A percentile compares a stretch with the other conserved stretches of the same genome.
These are phyloP conservation scores for Aegilops umbellulata DNA, from an alignment of 176 grass and related monocot species.

Conservation along the genomic window DNA sequence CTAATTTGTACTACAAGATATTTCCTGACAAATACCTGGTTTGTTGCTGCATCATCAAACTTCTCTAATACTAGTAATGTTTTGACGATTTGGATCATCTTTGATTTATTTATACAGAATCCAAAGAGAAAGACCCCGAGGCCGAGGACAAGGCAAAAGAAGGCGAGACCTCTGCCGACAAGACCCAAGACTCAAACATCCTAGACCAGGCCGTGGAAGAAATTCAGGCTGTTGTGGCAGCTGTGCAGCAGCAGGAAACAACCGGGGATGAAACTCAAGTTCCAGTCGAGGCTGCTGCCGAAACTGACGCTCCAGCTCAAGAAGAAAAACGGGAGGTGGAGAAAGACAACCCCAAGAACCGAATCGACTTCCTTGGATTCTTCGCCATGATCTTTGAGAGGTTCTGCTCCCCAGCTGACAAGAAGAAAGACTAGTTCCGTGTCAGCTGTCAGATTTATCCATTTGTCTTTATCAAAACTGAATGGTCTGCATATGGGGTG, in stretches of 20 bases:
- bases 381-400: constrained; percentile 52
- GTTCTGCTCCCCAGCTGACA: constrained; percentile 41
- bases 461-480: constrained; percentile 12
- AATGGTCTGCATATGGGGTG: constrained; percentile 1
- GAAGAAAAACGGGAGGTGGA: constrained; percentile 32
- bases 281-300: constrained; percentile 27
- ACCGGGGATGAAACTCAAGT: constrained; percentile 24
- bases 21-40: not conserved
- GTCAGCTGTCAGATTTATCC: not conserved
- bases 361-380: constrained; percentile 27
- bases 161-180: constrained; percentile 10
- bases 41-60: not conserved
- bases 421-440: constrained; percentile 48
- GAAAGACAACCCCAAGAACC: constrained; percentile 40
- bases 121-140: constrained; percentile 25
- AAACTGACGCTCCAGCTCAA: constrained; percentile 24
- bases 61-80: not conserved
- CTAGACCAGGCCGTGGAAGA: constrained; percentile 34
- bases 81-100: constrained; percentile 13
- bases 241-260: constrained; percentile 28
- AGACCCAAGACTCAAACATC: constrained; percentile 6
- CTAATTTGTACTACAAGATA: not conserved
- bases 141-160: constrained; percentile 20
- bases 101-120: not conserved
- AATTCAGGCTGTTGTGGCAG: constrained; percentile 33